Conservation (phyloP, 2,329 filamentous ascomycete species). For the Stromatinia cepivora region DNA sequence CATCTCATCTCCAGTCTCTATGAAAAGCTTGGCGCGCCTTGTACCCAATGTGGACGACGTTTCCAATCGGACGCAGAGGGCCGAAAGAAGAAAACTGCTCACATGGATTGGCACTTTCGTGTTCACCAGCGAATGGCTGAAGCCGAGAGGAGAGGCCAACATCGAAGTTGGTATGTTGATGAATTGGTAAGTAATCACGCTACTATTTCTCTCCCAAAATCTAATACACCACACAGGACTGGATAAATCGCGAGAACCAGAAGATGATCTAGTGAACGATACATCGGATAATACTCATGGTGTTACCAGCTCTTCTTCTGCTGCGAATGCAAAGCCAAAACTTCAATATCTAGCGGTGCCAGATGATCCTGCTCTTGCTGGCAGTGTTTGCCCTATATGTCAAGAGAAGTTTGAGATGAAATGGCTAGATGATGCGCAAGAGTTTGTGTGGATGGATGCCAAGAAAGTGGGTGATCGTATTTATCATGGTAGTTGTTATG, state of each 20-base stretch:
- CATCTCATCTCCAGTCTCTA: constrained; percentile 74
- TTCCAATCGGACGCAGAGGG: constrained; percentile 78
- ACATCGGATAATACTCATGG: constrained; percentile 45
- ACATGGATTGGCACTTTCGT: constrained; percentile 98
- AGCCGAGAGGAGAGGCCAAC: constrained; percentile 79
- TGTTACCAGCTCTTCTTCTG: constrained; percentile 45
- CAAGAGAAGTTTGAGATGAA: constrained; percentile 92
- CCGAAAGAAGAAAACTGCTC: constrained; percentile 80
- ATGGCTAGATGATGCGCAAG: constrained; percentile 89
- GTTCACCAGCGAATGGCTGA: constrained; percentile 88
- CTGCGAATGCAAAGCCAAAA: constrained; percentile 49
- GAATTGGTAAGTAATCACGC: constrained; percentile 63
- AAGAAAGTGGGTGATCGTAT: constrained; percentile 74
- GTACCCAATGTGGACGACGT: constrained; percentile 85
- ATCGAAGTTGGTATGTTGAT: constrained; percentile 93
- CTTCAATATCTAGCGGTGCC: constrained; percentile 79
- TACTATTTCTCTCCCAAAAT: not conserved
- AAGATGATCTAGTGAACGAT: constrained; percentile 60
- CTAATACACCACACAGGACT: constrained; percentile 61
- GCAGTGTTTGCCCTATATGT: constrained; percentile 86
- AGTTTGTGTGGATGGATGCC: constrained; percentile 96
- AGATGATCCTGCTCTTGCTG: constrained; percentile 70
- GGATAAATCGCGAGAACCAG: constrained; percentile 80
- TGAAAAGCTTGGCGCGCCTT: constrained; percentile 80
- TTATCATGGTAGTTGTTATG: constrained; percentile 88